Evolutionary conservation across 1,284 basidiomycete genomes (phyloP).

Genomic region (Xerocomus amazonicus): DNA sequence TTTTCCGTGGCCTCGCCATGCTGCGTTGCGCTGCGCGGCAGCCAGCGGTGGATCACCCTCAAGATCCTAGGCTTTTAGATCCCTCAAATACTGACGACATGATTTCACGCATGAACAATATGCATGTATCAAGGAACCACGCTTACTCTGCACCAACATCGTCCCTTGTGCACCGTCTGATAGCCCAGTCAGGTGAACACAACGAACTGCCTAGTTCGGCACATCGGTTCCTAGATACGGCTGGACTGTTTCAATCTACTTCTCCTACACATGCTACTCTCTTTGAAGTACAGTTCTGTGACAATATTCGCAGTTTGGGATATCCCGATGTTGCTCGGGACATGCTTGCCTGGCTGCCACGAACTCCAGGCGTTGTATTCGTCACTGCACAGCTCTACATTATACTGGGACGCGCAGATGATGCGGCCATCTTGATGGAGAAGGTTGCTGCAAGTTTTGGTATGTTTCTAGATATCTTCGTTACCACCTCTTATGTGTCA

Average conservation of each 20-base stretch:
- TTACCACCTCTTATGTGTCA: slow-evolving; percentile 10
- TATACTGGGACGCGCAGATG: slow-evolving; percentile 68
- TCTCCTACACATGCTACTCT: slow-evolving; percentile 62
- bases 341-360: slow-evolving; percentile 70
- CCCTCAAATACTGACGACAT: slow-evolving; percentile 57
- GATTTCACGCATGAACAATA: slow-evolving; percentile 58
- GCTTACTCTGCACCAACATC: slow-evolving; percentile 51
- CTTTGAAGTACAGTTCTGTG: slow-evolving; percentile 70
- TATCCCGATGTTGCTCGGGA: slow-evolving; percentile 62
- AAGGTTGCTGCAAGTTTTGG: slow-evolving; percentile 77
- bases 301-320: slow-evolving; percentile 62
- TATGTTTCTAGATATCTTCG: slow-evolving; percentile 31
- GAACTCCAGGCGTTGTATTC: slow-evolving; percentile 73
- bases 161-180: slow-evolving; percentile 68
- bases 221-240: slow-evolving; percentile 64
- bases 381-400: slow-evolving; percentile 69
- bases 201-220: slow-evolving; percentile 52
- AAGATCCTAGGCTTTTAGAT: slow-evolving; percentile 25
- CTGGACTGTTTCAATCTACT: slow-evolving; percentile 61
- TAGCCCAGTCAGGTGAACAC: slow-evolving; percentile 48
- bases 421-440: slow-evolving; percentile 69
- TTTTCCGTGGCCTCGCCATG: slow-evolving; percentile 73
- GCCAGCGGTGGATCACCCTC: slow-evolving; percentile 47
- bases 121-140: slow-evolving; percentile 60
- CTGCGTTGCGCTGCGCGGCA: slow-evolving; percentile 57